Evolutionary conservation across 805 yeast genomes (phyloP).

Genomic region (Candida arabinofermentans): DNA sequence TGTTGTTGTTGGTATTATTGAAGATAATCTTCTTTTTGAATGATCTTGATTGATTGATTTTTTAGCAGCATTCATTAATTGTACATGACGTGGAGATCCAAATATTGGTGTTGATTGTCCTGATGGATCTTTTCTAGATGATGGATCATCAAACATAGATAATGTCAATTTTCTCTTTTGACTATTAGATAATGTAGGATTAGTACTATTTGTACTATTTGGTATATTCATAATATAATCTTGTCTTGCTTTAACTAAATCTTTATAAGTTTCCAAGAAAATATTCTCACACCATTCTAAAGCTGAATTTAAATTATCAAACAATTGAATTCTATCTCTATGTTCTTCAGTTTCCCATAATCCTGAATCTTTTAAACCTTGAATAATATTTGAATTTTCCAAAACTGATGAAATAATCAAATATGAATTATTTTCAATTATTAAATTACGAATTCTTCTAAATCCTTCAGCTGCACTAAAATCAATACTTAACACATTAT

Average conservation of each 20-base stretch:
- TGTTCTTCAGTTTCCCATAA: slow-evolving; percentile 54
- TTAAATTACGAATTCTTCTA: slow-evolving; percentile 75
- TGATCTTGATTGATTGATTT: slow-evolving; percentile 33
- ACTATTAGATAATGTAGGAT: background rate
- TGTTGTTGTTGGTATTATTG: slow-evolving; percentile 3
- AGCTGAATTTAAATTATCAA: slow-evolving; percentile 78
- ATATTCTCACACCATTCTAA: slow-evolving; percentile 97
- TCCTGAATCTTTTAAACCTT: slow-evolving; percentile 79
- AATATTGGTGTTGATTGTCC: slow-evolving; percentile 15
- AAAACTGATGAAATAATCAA: slow-evolving; percentile 75
- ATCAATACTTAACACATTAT: slow-evolving; percentile 76
- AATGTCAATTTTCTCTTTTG: slow-evolving; percentile 16
- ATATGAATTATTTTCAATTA: slow-evolving; percentile 64
- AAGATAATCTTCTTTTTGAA: slow-evolving; percentile 10
- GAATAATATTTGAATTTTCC: slow-evolving; percentile 60
- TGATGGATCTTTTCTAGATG: background rate
- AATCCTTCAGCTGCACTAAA: slow-evolving; percentile 97
- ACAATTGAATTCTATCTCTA: slow-evolving; percentile 52
- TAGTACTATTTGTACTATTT: background rate
- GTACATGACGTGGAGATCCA: slow-evolving; percentile 53
- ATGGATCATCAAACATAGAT: slow-evolving; percentile 14
- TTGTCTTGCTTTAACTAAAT: slow-evolving; percentile 9
- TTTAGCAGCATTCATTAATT: slow-evolving; percentile 49
- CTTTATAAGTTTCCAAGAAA: slow-evolving; percentile 63
- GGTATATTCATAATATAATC: background rate